Evolutionary conservation across 2,329 filamentous ascomycete species (phyloP).

Genomic region (Fusarium odoratissimum): DNA sequence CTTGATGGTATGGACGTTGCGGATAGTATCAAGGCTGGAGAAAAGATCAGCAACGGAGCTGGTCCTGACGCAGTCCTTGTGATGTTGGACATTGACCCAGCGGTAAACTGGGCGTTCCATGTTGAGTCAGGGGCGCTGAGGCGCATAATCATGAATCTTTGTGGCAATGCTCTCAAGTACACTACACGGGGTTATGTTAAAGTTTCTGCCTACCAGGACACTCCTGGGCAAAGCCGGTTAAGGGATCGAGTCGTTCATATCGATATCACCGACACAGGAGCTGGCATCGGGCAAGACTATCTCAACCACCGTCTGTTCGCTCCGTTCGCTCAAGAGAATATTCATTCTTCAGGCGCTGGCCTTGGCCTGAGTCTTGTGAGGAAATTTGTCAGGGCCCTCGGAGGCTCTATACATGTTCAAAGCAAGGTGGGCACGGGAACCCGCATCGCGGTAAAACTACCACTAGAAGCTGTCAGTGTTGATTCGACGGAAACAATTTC

Average conservation of each 20-base stretch:
- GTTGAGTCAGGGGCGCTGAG: slow-evolving; percentile 63
- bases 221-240: not conserved
- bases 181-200: slow-evolving; percentile 55
- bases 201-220: slow-evolving; percentile 43
- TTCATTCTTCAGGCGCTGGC: slow-evolving; percentile 69
- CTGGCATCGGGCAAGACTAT: slow-evolving; percentile 73
- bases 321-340: slow-evolving; percentile 73
- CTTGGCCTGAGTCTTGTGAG: slow-evolving; percentile 74
- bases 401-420: slow-evolving; percentile 68
- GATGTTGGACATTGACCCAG: slow-evolving; percentile 55
- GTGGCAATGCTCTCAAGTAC: slow-evolving; percentile 73
- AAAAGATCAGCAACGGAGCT: not conserved
- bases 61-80: slow-evolving; percentile 34
- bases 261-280: slow-evolving; percentile 71
- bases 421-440: slow-evolving; percentile 55
- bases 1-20: slow-evolving; percentile 29
- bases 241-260: slow-evolving; percentile 47
- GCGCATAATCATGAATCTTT: slow-evolving; percentile 71
- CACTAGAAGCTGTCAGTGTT: slow-evolving; percentile 32
- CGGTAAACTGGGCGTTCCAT: slow-evolving; percentile 63
- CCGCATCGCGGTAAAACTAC: slow-evolving; percentile 49
- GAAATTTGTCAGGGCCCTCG: slow-evolving; percentile 68
- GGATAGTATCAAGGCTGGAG: not conserved
- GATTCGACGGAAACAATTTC: not conserved
- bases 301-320: slow-evolving; percentile 69